Percentiles rank a stretch among this genome's conserved stretches.
Evolutionary conservation across 106 monocot genomes (phyloP).

Genomic region (Chionographis japonica): DNA sequence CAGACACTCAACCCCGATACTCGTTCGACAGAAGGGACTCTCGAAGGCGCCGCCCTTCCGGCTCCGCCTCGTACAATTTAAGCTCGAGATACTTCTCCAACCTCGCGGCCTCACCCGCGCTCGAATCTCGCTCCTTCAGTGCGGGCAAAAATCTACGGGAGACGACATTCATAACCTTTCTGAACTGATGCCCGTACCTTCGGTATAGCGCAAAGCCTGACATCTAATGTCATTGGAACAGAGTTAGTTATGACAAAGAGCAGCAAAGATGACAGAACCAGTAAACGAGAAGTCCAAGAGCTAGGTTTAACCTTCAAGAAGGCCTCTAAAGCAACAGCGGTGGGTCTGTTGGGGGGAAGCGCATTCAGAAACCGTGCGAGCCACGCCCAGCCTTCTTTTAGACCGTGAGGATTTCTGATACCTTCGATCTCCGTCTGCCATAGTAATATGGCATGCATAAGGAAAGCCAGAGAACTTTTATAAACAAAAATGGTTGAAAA

Average conservation of each 20-base stretch:
- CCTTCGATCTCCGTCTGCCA: slow-evolving; percentile 64
- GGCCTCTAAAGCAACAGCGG: slow-evolving; percentile 66
- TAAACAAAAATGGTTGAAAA: no score
- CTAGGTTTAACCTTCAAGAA: slow-evolving; percentile 58
- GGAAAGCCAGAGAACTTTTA: no score
- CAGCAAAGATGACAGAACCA: slow-evolving; percentile 3
- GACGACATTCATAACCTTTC: slow-evolving; percentile 57
- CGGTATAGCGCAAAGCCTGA: slow-evolving; percentile 64
- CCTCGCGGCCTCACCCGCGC: slow-evolving; percentile 19
- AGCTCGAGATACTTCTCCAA: slow-evolving; percentile 56
- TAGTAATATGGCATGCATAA: neutral
- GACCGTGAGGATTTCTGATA: slow-evolving; percentile 58
- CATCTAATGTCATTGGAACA: slow-evolving; percentile 41
- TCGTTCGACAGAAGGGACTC: slow-evolving; percentile 29
- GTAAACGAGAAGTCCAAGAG: neutral
- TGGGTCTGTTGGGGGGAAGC: slow-evolving; percentile 50
- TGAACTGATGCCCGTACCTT: slow-evolving; percentile 68
- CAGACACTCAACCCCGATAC: no score
- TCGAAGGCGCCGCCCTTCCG: slow-evolving; percentile 52
- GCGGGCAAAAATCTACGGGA: slow-evolving; percentile 42
- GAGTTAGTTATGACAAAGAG: neutral
- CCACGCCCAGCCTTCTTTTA: slow-evolving; percentile 92
- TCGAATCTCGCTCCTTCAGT: slow-evolving; percentile 38
- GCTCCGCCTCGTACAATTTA: slow-evolving; percentile 46
- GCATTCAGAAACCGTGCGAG: slow-evolving; percentile 77